Percentiles rank a stretch among this genome's conserved stretches.
These are phyloP conservation scores for Neurospora sublineolata DNA, from an alignment of 495 filamentous ascomycete species.

Conservation along the genomic window DNA sequence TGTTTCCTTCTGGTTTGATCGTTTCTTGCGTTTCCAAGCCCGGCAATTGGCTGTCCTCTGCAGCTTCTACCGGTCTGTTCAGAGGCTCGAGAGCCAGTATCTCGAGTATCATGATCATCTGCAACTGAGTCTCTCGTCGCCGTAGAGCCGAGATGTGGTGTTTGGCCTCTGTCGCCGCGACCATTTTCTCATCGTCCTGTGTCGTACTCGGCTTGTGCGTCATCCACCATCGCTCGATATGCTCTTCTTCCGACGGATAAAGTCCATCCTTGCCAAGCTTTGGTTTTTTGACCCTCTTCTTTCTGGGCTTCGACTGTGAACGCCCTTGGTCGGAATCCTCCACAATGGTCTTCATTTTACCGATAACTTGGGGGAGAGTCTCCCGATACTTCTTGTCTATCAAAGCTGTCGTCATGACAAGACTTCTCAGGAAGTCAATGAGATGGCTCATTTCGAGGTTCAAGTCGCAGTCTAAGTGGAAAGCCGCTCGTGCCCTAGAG, in stretches of 20 bases:
- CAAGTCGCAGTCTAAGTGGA: slow-evolving; percentile 47
- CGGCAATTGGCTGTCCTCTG: slow-evolving; percentile 30
- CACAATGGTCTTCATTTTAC: slow-evolving; percentile 45
- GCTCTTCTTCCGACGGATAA: slow-evolving; percentile 63
- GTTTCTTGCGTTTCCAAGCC: slow-evolving; percentile 14
- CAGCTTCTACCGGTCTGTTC: slow-evolving; percentile 25
- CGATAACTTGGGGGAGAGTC: slow-evolving; percentile 55
- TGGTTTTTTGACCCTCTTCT: slow-evolving; percentile 55
- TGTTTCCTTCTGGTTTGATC: slow-evolving; percentile 13
- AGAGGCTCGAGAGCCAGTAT: slow-evolving; percentile 62
- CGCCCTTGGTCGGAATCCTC: slow-evolving; percentile 50
- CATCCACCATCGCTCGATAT: slow-evolving; percentile 72
- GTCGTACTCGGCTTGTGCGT: slow-evolving; percentile 29
- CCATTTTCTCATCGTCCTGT: slow-evolving; percentile 24
- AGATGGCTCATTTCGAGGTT: slow-evolving; percentile 48
- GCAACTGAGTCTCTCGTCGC: slow-evolving; percentile 71
- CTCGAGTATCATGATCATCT: slow-evolving; percentile 84
- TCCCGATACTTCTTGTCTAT: slow-evolving; percentile 86
- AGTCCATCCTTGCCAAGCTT: slow-evolving; percentile 66
- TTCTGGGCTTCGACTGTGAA: slow-evolving; percentile 31
- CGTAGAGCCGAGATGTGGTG: slow-evolving; percentile 54
- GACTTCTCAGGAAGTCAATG: slow-evolving; percentile 54
- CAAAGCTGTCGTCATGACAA: slow-evolving; percentile 58
- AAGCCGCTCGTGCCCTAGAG: slow-evolving; percentile 70
- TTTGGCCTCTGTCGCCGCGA: slow-evolving; percentile 35